phyloP scores from a whole-genome alignment of 1,284 basidiomycete genomes.

The Fomes fomentarius region DNA sequence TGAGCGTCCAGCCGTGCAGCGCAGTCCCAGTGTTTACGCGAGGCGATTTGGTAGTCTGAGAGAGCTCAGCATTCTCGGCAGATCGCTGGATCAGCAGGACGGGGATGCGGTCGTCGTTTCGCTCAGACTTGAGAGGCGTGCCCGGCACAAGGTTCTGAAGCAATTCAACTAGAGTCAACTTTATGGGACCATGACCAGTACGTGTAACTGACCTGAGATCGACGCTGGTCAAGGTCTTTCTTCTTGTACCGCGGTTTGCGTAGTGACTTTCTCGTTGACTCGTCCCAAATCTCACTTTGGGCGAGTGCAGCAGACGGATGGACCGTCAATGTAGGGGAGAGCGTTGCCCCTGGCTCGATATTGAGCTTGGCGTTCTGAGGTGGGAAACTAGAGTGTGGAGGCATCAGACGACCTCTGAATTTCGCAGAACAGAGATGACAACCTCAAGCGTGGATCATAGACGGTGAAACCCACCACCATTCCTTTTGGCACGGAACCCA shows the following conservation, averaged over 20 bases:
- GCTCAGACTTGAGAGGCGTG: conserved; percentile 61
- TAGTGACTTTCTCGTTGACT: conserved; percentile 50
- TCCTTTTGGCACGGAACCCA: conserved; percentile 69
- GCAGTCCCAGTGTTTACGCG: conserved; percentile 32
- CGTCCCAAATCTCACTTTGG: conserved; percentile 74
- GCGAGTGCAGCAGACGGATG: conserved; percentile 66
- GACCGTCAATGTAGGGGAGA: conserved; percentile 37
- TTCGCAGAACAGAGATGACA: conserved; percentile 6
- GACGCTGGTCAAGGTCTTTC: conserved; percentile 80
- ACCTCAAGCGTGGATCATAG: conserved; percentile 82
- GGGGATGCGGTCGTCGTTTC: conserved; percentile 82
- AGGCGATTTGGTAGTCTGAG: conserved; percentile 29
- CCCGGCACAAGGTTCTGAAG: conserved; percentile 77
- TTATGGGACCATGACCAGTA: not conserved
- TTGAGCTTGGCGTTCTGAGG: conserved; percentile 68
- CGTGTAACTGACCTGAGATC: conserved; percentile 57
- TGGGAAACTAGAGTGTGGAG: conserved; percentile 61
- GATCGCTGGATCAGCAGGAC: conserved; percentile 83
- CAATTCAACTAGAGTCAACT: not conserved
- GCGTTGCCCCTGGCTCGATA: conserved; percentile 20
- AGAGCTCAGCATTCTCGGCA: conserved; percentile 41
- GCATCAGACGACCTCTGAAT: not conserved
- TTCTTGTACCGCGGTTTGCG: conserved; percentile 77
- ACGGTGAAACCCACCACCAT: conserved; percentile 80
- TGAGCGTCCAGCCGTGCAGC: conserved; percentile 83